A percentile compares a stretch with the other conserved stretches of the same genome.
These are phyloP conservation scores for Thielaviopsis populi DNA, from an alignment of 2,329 filamentous ascomycete genomes.

Conservation along the genomic window DNA sequence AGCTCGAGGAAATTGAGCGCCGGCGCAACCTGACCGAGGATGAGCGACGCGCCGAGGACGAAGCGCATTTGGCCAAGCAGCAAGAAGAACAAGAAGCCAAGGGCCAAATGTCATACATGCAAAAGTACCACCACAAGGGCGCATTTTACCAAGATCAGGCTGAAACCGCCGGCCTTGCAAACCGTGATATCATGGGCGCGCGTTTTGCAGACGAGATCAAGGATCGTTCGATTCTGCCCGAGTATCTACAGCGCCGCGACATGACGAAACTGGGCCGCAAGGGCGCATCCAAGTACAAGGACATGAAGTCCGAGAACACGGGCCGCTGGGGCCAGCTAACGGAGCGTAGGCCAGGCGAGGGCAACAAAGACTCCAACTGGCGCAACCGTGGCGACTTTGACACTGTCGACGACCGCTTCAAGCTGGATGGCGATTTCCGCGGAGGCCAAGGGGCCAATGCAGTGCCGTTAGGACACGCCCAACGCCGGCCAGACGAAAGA, in stretches of 20 bases:
- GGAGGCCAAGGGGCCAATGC: slow-evolving; percentile 51
- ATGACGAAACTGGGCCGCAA: slow-evolving; percentile 90
- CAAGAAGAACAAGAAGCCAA: slow-evolving; percentile 62
- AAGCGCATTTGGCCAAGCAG: slow-evolving; percentile 60
- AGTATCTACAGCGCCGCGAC: slow-evolving; percentile 84
- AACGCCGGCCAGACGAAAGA: slow-evolving; percentile 33
- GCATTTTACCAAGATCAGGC: slow-evolving; percentile 85
- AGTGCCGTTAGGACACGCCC: slow-evolving; percentile 43
- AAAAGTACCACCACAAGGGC: slow-evolving; percentile 92
- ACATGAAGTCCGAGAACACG: slow-evolving; percentile 80
- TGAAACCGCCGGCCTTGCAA: slow-evolving; percentile 57
- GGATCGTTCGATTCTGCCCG: slow-evolving; percentile 69
- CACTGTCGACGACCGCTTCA: slow-evolving; percentile 50
- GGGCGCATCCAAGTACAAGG: slow-evolving; percentile 77
- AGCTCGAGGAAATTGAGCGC: slow-evolving; percentile 79
- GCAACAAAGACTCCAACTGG: slow-evolving; percentile 18
- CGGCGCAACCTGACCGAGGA: slow-evolving; percentile 73
- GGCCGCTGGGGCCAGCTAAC: slow-evolving; percentile 63
- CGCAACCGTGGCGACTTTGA: slow-evolving; percentile 22
- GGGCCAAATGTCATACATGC: slow-evolving; percentile 79
- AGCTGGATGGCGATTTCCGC: slow-evolving; percentile 41
- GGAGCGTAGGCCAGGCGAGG: slow-evolving; percentile 29
- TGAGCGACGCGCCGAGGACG: slow-evolving; percentile 75
- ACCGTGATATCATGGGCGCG: slow-evolving; percentile 74
- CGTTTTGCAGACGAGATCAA: slow-evolving; percentile 68